Evolutionary conservation across 257 asterid species (phyloP).

Genomic region (Ophiorrhiza pumila): DNA sequence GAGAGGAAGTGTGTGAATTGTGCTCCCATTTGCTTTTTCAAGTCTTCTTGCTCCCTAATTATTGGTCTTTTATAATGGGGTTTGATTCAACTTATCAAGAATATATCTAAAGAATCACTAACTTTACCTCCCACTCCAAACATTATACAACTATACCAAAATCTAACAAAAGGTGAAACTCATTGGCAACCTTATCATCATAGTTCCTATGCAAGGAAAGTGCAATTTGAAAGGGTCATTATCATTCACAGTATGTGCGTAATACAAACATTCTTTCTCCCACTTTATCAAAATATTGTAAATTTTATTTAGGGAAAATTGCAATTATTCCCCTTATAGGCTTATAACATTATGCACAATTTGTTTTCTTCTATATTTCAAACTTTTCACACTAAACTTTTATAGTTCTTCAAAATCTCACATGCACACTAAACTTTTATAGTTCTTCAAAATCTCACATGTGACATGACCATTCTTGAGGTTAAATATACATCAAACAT

Average conservation of each 20-base stretch:
- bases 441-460: too few species aligned
- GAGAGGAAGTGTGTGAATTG: not conserved
- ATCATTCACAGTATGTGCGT: not conserved
- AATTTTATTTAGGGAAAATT: not conserved
- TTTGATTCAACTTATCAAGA: not conserved
- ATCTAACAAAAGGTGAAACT: conserved; percentile 11
- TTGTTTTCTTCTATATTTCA: not conserved
- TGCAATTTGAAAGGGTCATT: conserved; percentile 12
- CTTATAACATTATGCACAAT: not conserved
- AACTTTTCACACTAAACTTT: too few species aligned
- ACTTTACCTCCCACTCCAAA: conserved; percentile 4
- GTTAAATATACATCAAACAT: not conserved
- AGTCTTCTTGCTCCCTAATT: not conserved
- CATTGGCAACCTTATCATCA: not conserved
- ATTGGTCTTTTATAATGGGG: not conserved
- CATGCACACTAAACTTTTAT: not conserved
- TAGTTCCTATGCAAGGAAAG: not conserved
- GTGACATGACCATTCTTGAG: not conserved
- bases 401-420: too few species aligned
- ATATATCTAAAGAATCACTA: not conserved
- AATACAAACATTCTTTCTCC: not conserved
- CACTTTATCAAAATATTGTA: not conserved
- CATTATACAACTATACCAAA: not conserved
- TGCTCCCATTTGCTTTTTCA: conserved; percentile 5
- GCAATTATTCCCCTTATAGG: not conserved